phyloP scores from a whole-genome alignment of 75 land plant genomes.

The Cupressus sempervirens region DNA sequence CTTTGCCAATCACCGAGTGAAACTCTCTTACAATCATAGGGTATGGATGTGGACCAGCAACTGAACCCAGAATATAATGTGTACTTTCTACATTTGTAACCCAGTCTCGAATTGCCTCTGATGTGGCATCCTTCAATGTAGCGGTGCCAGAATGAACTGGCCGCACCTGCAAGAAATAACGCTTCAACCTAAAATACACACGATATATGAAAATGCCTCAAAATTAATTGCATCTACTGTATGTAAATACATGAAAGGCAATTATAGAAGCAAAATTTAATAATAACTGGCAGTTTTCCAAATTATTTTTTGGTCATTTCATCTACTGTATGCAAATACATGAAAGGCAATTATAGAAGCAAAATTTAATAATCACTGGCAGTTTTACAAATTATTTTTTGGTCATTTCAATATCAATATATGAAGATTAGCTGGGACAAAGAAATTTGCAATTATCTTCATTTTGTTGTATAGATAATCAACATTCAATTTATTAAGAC shows the following conservation, averaged over 20 bases:
- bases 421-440: background rate
- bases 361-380: background rate
- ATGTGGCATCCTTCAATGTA: conserved; percentile 81
- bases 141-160: conserved; percentile 71
- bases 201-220: background rate
- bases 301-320: background rate
- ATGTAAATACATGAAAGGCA: background rate
- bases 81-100: conserved; percentile 77
- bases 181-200: background rate
- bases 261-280: background rate
- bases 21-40: conserved; percentile 84
- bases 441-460: background rate
- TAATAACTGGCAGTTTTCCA: background rate
- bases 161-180: conserved; percentile 46
- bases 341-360: background rate
- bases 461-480: background rate
- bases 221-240: conserved; percentile 4
- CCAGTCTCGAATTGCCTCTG: conserved; percentile 87
- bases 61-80: conserved; percentile 76
- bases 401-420: background rate
- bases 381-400: background rate
- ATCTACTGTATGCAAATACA: background rate
- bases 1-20: conserved; percentile 87
- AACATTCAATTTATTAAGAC: background rate
- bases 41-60: conserved; percentile 91